Conservation (phyloP, 1,139 yeast species). For the Suhomyces kunorum region DNA sequence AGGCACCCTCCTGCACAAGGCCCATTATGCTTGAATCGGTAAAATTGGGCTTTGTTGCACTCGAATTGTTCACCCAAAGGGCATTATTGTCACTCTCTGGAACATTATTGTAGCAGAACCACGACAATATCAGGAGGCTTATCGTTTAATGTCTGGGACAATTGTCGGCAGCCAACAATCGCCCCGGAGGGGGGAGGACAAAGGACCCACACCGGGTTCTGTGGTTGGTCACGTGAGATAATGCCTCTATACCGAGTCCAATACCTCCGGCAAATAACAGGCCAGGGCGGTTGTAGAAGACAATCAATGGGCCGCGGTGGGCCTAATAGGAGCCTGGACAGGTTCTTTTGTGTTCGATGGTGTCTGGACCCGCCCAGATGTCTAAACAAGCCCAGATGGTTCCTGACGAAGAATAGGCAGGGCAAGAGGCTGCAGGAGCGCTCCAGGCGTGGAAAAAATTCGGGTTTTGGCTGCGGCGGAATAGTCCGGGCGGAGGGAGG, state of each 20-base stretch:
- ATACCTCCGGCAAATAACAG: no score
- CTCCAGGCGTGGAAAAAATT: neutral
- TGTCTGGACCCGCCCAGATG: neutral
- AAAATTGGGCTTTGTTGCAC: slow-evolving; percentile 8
- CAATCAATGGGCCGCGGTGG: no score
- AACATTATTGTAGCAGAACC: neutral
- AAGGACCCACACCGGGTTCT: no score
- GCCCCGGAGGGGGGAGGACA: no score
- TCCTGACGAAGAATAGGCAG: neutral
- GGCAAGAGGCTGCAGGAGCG: neutral
- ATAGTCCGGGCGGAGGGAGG: no score
- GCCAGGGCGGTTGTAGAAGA: neutral
- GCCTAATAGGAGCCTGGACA: no score
- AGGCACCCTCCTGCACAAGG: slow-evolving; percentile 6
- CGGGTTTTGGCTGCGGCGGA: neutral
- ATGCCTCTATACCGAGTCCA: no score
- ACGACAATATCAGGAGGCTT: slow-evolving; percentile 1
- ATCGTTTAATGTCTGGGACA: slow-evolving; percentile 7
- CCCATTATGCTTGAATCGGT: slow-evolving; percentile 11
- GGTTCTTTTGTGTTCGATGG: no score
- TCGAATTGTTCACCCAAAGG: slow-evolving; percentile 6
- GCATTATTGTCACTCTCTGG: slow-evolving; percentile 7
- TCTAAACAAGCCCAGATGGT: slow-evolving; percentile 1
- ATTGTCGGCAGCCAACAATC: no score
- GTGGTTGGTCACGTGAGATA: no score